Conservation (phyloP, 139 green algal species). For the Coccomyxa sp. region DNA sequence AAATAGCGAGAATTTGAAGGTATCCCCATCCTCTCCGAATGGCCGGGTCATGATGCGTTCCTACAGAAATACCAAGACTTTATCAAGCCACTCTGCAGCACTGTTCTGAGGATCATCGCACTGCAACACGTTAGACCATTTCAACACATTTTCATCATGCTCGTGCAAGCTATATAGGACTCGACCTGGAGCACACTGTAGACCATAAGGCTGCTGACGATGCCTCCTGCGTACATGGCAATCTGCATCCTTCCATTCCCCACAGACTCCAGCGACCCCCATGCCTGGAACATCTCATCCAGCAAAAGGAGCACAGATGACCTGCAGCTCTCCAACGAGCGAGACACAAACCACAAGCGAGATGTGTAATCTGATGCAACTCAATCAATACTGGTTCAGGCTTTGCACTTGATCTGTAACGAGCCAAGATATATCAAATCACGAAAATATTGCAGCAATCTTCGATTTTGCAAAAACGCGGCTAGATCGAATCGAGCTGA, state of each 20-base stretch:
- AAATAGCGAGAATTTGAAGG: conserved; percentile 89
- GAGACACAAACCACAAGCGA: too few relatives aligned
- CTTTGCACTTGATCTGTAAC: too few relatives aligned
- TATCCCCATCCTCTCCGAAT: conserved; percentile 51
- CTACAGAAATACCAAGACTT: conserved; percentile 41
- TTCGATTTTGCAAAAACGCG: too few relatives aligned
- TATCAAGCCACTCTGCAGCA: neutral
- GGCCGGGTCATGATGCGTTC: conserved; percentile 88
- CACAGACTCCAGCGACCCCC: too few relatives aligned
- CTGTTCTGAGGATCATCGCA: too few relatives aligned
- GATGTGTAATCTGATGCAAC: too few relatives aligned
- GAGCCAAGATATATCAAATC: too few relatives aligned
- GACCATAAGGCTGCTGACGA: conserved; percentile 54
- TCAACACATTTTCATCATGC: too few relatives aligned
- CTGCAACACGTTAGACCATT: neutral
- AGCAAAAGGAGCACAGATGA: neutral
- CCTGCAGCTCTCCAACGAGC: too few relatives aligned
- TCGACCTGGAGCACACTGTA: conserved; percentile 68
- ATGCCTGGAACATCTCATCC: neutral
- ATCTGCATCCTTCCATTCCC: conserved; percentile 28
- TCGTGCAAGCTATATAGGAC: neutral
- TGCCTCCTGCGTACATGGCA: conserved; percentile 37
- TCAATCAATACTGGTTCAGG: too few relatives aligned
- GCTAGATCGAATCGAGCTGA: too few relatives aligned
- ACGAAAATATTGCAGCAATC: too few relatives aligned